A percentile compares a stretch with the other conserved stretches of the same genome.
Conservation (phyloP, 2,329 filamentous ascomycete species). For the Hyphodiscus sp. region DNA sequence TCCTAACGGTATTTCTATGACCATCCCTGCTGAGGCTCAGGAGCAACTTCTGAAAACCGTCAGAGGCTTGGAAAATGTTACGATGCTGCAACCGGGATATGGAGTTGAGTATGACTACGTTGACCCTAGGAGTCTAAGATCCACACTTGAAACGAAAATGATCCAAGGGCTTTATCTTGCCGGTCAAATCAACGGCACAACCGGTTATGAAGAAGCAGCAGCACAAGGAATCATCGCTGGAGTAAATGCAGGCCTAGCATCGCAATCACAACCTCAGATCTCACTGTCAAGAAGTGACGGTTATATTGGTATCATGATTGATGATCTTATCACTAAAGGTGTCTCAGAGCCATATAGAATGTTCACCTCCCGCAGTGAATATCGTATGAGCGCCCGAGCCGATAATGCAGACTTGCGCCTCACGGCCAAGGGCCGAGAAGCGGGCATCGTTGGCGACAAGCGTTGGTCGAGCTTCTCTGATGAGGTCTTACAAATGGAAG, state of each 20-base stretch:
- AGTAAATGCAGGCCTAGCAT: slow-evolving; percentile 83
- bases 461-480: slow-evolving; percentile 69
- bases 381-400: slow-evolving; percentile 82
- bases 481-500: slow-evolving; percentile 59
- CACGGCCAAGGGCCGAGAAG: slow-evolving; percentile 68
- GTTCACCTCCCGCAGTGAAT: slow-evolving; percentile 96
- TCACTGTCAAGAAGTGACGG: slow-evolving; percentile 76
- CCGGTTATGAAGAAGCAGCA: slow-evolving; percentile 94
- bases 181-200: slow-evolving; percentile 97
- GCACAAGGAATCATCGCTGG: slow-evolving; percentile 90
- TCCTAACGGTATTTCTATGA: slow-evolving; percentile 97
- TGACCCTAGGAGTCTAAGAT: slow-evolving; percentile 78
- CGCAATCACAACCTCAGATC: slow-evolving; percentile 58
- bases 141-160: slow-evolving; percentile 90
- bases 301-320: slow-evolving; percentile 98
- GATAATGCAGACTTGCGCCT: slow-evolving; percentile 91
- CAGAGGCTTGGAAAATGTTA: slow-evolving; percentile 77
- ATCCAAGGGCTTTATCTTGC: slow-evolving; percentile 86
- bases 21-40: slow-evolving; percentile 82
- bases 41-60: slow-evolving; percentile 80
- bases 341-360: slow-evolving; percentile 96
- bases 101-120: slow-evolving; percentile 99
- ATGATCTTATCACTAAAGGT: slow-evolving; percentile 93
- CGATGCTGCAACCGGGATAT: slow-evolving; percentile 91
- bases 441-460: slow-evolving; percentile 70